Evolutionary conservation across 2,329 filamentous ascomycete species (phyloP), one percentile per base, ranked within the genome.

Genomic region (Neofusicoccum parvum): DNA sequence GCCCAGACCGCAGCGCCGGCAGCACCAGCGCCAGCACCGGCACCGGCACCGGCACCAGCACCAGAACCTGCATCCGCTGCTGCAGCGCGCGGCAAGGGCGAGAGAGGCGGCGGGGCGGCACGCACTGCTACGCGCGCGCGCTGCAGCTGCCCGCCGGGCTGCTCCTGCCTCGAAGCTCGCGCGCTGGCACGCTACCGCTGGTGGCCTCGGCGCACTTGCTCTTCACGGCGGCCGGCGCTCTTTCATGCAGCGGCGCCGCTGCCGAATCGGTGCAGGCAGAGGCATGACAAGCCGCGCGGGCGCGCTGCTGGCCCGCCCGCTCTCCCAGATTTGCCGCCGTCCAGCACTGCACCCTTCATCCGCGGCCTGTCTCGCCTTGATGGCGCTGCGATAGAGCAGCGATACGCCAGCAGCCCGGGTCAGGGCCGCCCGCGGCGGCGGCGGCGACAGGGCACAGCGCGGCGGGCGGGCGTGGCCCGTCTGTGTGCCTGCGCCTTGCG

Each of bases 301-400:
- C 54, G 15, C 39, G 32, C 15, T 34, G 23, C 23, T 45, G 39
- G 54, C 41, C 54, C 54, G 39, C 39, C 54, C 39, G 54, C 54
- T 6, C 54, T 34, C 54, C 54, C 54, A 59, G 39, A 56, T 56
- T 56, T 46, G 54, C 54, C 41, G 54, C 54, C 54, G 39, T 59
- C 41, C 39, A 58, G 48, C 60, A 53, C 60, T 36, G 48, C 34
- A 45, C 49, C 60, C 48, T 63, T 53, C 36, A 54, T 46, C 60
- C 48, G 39, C 37, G 36, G 20, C 36, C 60, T 54, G 62, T 64
- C 62, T 64, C 62, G 62, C 46, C 49, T 64, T 64, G 62, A 64
- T 54, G 50, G 60, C 51, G 51, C 37, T 39, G 53, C 39, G 53
- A 58, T 58, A 45, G 53, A 58, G 53, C 32, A 37, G 36, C 49